Conservation (phyloP, 805 yeast genomes). For the Maudiozyma barnettii region DNA sequence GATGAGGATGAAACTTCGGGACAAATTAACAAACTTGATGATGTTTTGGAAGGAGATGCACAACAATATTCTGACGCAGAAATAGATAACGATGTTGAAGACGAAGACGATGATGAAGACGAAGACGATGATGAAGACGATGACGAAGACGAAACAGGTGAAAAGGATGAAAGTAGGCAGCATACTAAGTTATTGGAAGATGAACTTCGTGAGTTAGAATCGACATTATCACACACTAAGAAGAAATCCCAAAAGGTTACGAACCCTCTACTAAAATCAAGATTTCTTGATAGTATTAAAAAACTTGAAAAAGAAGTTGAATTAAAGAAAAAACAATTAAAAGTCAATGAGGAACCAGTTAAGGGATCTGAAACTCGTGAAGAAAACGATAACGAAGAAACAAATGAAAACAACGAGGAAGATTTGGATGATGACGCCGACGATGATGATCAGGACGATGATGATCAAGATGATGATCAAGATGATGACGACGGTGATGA, state of each 20-base stretch:
- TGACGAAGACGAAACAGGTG: slow-evolving; percentile 43
- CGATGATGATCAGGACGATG: slow-evolving; percentile 28
- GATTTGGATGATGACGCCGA: slow-evolving; percentile 28
- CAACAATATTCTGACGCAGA: slow-evolving; percentile 27
- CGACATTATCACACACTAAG: slow-evolving; percentile 66
- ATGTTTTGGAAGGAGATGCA: slow-evolving; percentile 11
- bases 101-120: slow-evolving; percentile 37
- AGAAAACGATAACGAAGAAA: slow-evolving; percentile 11
- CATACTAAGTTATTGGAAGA: slow-evolving; percentile 71
- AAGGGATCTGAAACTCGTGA: slow-evolving; percentile 2
- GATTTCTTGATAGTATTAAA: slow-evolving; percentile 72
- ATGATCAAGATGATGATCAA: slow-evolving; percentile 30
- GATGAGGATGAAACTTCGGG: slow-evolving; percentile 26
- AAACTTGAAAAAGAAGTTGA: slow-evolving; percentile 77
- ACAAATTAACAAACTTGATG: neutral
- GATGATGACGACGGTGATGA: slow-evolving; percentile 25
- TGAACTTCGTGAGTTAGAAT: slow-evolving; percentile 73
- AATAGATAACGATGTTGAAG: slow-evolving; percentile 36
- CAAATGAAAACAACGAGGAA: slow-evolving; percentile 30
- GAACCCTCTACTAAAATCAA: slow-evolving; percentile 76
- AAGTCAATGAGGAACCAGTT: slow-evolving; percentile 27
- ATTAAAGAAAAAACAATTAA: slow-evolving; percentile 61
- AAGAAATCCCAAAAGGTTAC: slow-evolving; percentile 62
- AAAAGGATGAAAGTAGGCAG: slow-evolving; percentile 47
- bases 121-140: slow-evolving; percentile 41